Conservation (phyloP, 2,329 filamentous ascomycete species). For the Colletotrichum tanaceti region DNA sequence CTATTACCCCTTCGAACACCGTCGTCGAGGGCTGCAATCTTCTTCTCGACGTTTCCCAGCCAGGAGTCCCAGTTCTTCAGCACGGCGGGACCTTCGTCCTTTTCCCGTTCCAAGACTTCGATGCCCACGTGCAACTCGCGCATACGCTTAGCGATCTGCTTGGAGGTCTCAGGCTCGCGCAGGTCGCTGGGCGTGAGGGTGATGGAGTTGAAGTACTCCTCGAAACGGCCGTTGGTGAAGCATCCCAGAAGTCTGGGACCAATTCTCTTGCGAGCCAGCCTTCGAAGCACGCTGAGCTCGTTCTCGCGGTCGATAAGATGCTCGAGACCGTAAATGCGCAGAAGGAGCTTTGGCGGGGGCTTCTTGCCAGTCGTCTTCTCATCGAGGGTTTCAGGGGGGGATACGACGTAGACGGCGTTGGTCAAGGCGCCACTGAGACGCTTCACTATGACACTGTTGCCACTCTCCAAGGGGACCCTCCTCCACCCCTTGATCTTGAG, state of each 20-base stretch:
- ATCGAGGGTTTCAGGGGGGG: conserved; percentile 74
- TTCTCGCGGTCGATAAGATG: conserved; percentile 94
- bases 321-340: conserved; percentile 94
- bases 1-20: conserved; percentile 62
- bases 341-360: conserved; percentile 75
- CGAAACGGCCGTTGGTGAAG: conserved; percentile 94
- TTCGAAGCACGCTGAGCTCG: conserved; percentile 85
- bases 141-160: conserved; percentile 97
- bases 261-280: conserved; percentile 91
- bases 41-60: conserved; percentile 74
- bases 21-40: conserved; percentile 66
- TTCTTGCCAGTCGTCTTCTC: conserved; percentile 56
- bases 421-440: conserved; percentile 91
- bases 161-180: conserved; percentile 83
- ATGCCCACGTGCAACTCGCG: conserved; percentile 94
- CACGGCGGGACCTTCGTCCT: conserved; percentile 81
- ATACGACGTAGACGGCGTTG: conserved; percentile 96
- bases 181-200: conserved; percentile 83
- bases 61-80: conserved; percentile 97
- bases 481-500: conserved; percentile 93
- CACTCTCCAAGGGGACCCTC: conserved; percentile 78
- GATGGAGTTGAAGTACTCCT: conserved; percentile 89
- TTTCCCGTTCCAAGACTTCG: conserved; percentile 83
- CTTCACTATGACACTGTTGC: conserved; percentile 76
- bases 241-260: conserved; percentile 91